Percentiles rank a stretch among this genome's conserved stretches.
Evolutionary conservation across 441 rosid genomes (phyloP).

Genomic region (Populus hybrid): DNA sequence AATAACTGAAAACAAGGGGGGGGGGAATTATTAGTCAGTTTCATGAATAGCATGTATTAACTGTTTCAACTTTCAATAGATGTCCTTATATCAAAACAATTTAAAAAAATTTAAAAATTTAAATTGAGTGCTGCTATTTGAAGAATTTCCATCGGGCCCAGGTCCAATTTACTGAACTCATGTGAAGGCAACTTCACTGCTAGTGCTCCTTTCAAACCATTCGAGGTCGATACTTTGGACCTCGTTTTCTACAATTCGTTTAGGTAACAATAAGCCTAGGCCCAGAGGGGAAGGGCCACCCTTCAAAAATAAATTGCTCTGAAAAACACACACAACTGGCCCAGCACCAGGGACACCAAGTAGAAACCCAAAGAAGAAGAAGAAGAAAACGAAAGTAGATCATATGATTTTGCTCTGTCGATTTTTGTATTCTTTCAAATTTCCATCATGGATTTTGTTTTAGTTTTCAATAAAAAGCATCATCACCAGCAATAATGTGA

Average conservation of each 20-base stretch:
- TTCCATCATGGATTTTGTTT: neutral
- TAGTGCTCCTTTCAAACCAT: neutral
- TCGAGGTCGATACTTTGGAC: neutral
- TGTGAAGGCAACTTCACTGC: neutral
- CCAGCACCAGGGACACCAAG: neutral
- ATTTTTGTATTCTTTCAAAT: neutral
- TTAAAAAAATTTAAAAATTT: no score
- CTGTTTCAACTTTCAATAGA: no score
- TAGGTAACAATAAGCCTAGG: neutral
- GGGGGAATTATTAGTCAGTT: accelerated
- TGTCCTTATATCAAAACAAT: no score
- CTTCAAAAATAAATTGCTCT: neutral
- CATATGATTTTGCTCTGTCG: neutral
- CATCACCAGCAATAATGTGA: neutral
- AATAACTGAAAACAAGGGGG: neutral
- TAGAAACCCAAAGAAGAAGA: no score
- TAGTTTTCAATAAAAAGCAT: neutral
- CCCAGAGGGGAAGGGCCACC: neutral
- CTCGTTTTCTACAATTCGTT: neutral
- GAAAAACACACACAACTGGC: neutral
- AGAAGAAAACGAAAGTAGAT: neutral
- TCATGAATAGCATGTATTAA: no score
- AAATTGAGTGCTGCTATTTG: neutral
- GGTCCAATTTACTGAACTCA: neutral
- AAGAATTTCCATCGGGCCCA: neutral